Evolutionary conservation across 106 monocot genomes (phyloP).

Genomic region (Platanthera guangdongensis): DNA sequence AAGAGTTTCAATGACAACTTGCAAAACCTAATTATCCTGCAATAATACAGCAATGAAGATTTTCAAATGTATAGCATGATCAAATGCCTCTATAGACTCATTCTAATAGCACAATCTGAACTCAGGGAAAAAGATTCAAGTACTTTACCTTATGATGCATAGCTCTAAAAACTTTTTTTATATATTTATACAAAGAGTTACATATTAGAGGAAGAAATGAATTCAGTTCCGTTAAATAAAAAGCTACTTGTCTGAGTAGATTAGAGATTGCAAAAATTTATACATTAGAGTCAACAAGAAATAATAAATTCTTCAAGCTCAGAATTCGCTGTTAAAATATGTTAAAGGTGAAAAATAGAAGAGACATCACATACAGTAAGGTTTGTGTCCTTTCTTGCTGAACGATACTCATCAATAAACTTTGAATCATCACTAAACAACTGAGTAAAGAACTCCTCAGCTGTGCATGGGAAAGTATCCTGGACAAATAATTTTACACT

Average conservation of each 20-base stretch:
- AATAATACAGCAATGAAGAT: background rate
- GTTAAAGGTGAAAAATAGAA: background rate
- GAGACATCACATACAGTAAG: constrained; percentile 64
- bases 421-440: constrained; percentile 77
- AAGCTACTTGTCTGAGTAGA: background rate
- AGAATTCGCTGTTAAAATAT: background rate
- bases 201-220: background rate
- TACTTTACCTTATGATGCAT: background rate
- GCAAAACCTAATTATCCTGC: too few relatives aligned
- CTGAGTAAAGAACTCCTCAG: constrained; percentile 70
- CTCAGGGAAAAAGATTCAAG: background rate
- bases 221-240: background rate
- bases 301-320: background rate
- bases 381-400: constrained; percentile 73
- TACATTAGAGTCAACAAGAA: background rate
- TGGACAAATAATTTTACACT: constrained; percentile 15
- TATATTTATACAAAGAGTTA: background rate
- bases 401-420: constrained; percentile 65
- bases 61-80: constrained; percentile 1
- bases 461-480: constrained; percentile 85
- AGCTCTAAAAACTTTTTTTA: background rate
- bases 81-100: background rate
- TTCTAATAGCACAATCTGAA: background rate
- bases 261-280: background rate
- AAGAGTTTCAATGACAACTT: too few relatives aligned